A percentile compares a stretch with the other conserved stretches of the same genome.
Conservation (phyloP, 352 stramenopile species). For the Achlya hypogyna region DNA sequence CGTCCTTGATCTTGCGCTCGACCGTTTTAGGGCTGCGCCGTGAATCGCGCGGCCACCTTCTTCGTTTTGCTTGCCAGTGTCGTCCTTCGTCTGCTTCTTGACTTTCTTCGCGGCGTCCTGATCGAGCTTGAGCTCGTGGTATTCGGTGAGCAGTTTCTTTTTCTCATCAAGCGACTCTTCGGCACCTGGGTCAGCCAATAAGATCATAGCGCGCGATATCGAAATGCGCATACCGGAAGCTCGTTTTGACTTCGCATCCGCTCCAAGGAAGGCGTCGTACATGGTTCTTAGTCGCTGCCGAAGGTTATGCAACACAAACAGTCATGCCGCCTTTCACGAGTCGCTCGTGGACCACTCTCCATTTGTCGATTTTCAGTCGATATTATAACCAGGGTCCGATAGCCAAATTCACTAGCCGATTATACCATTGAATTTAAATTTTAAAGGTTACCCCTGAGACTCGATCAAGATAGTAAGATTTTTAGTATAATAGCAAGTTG, state of each 20-base stretch:
- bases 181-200: too few relatives aligned
- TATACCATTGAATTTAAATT: too few relatives aligned
- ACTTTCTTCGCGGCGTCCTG: not conserved
- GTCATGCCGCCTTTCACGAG: not conserved
- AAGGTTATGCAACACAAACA: not conserved
- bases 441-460: too few relatives aligned
- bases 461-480: too few relatives aligned
- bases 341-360: not conserved
- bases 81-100: not conserved
- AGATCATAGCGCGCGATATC: too few relatives aligned
- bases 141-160: not conserved
- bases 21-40: not conserved
- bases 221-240: not conserved
- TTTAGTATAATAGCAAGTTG: too few relatives aligned
- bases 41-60: not conserved
- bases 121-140: not conserved
- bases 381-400: too few relatives aligned
- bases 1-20: not conserved
- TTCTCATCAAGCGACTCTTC: not conserved
- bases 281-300: not conserved
- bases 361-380: not conserved
- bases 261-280: not conserved
- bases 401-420: too few relatives aligned
- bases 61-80: not conserved
- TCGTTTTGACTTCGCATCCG: not conserved